Base-by-base conservation (phyloP, 306 rosid genomes). In the Cucumis sativus region DNA sequence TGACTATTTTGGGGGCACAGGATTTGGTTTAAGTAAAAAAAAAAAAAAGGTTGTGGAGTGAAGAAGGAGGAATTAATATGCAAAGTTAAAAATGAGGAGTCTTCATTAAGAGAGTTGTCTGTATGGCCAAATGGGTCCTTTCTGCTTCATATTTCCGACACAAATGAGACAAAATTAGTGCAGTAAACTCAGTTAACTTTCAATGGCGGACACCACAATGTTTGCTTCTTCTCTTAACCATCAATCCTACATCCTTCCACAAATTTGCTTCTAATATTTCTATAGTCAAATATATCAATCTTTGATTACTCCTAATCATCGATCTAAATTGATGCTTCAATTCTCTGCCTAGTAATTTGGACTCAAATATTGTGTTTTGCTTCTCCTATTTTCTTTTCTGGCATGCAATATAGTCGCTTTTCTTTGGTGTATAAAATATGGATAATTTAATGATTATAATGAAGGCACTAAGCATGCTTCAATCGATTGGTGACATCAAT, bases 131-230 rank as follows among this genome's bases (percentile, higher is more conserved):
- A 7, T 68, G 78, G 86, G 83, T 62, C 86, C 84, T 61, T 25
- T n/a, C 35, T 63, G 37, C 39, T 57, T 8, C 71, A 72, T 71
- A 74, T 71, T 70, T 79, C 83, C 81, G 80, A 70, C 79, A 47
- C 75, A 77, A 40, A 76, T 60, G 61, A 62, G 40, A 60, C 80
- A 67, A 78, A 81, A 67, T 41, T 54, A 75, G 58, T 80, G 39
- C 83, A 58, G 15, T 37, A 70, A 59, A 35, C 55, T 55, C 49
- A 52, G 47, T 59, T 62, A 67, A 39, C 43, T 30, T 80, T 78
- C 60, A 79, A 77, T 80, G 86, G 86, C 78, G 57, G 83, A 69
- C 85, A 76, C 43, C 18, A 69, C 56, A 43, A 21, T 45, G 37
- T 45, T 57, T 57, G 67, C 67, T 75, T 75, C 55, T 57, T 57